A percentile compares a stretch with the other conserved stretches of the same genome.
Conservation (phyloP, 129 eudicot genomes). For the Dittrichia graveolens region DNA sequence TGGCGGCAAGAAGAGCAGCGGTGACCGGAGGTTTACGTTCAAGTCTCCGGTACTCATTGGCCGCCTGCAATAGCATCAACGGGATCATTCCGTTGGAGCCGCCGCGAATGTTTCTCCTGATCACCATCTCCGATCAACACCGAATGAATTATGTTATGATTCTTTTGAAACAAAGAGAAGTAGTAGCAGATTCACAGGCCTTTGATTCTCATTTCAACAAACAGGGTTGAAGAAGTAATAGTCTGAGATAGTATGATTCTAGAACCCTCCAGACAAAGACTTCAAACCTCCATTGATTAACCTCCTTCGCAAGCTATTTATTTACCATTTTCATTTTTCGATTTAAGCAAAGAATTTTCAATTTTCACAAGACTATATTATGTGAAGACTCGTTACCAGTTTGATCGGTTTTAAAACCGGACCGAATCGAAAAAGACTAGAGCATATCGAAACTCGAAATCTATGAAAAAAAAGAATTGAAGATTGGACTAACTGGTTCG, state of each 20-base stretch:
- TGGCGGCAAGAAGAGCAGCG: conserved; percentile 78
- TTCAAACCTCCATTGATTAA: not conserved
- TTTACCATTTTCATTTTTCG: no score
- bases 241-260: not conserved
- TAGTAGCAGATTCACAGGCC: not conserved
- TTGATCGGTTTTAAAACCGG: no score
- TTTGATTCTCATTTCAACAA: not conserved
- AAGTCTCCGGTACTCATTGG: conserved; percentile 60
- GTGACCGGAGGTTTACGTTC: conserved; percentile 89
- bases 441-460: no score
- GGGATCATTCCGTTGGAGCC: conserved; percentile 63
- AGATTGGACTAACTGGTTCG: no score
- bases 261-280: not conserved
- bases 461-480: no score
- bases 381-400: no score
- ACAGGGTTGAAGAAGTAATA: not conserved
- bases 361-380: no score
- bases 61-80: conserved; percentile 58
- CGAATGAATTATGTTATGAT: not conserved
- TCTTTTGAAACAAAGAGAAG: not conserved
- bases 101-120: conserved; percentile 42
- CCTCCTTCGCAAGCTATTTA: no score
- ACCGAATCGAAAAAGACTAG: no score
- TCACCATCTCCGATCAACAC: conserved; percentile 30
- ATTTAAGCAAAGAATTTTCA: no score